Evolutionary conservation across 495 filamentous ascomycete species (phyloP).

Genomic region (Amorphotheca resinae): DNA sequence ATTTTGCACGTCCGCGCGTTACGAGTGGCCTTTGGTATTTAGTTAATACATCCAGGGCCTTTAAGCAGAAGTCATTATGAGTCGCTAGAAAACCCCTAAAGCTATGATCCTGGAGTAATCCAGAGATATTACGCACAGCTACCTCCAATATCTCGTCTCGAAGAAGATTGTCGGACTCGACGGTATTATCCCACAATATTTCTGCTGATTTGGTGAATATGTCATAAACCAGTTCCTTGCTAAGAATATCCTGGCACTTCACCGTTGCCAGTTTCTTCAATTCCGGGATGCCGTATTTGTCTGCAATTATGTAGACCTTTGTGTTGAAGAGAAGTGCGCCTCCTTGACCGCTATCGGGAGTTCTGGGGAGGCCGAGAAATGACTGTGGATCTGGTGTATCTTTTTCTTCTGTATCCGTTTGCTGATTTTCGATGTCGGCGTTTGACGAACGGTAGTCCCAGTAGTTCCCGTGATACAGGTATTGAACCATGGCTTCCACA

Average conservation of each 20-base stretch:
- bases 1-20: no score
- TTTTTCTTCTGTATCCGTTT: no score
- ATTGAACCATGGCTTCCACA: constrained; percentile 26
- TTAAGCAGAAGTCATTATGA: no score
- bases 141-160: neutral
- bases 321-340: constrained; percentile 2
- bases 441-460: no score
- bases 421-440: neutral
- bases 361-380: neutral
- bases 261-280: neutral
- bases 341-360: neutral
- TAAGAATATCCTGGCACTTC: constrained; percentile 1
- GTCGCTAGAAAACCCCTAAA: no score
- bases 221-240: neutral
- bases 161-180: neutral
- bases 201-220: neutral
- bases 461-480: constrained; percentile 23
- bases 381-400: no score
- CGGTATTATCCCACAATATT: neutral
- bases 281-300: constrained; percentile 6
- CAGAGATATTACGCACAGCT: neutral
- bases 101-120: no score
- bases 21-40: no score
- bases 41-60: no score
- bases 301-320: constrained; percentile 5